Percentiles rank a stretch among this genome's conserved stretches.
Evolutionary conservation across 192 early-diverging fungal genomes (phyloP).

Genomic region (Diversispora eburnea): DNA sequence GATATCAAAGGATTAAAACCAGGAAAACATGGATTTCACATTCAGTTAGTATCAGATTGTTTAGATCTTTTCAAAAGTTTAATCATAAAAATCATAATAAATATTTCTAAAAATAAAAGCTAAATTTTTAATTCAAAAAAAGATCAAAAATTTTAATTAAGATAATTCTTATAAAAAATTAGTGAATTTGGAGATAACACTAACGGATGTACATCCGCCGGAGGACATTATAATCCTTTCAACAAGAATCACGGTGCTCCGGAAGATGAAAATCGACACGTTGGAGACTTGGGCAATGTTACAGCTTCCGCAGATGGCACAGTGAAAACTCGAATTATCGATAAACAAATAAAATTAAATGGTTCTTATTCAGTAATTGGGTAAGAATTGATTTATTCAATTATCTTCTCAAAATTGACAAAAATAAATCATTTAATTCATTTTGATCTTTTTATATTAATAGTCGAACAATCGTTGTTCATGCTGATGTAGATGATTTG

Average conservation of each 20-base stretch:
- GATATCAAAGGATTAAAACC: conserved; percentile 59
- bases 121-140: no score
- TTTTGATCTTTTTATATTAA: neutral
- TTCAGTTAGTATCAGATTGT: conserved; percentile 52
- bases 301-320: conserved; percentile 52
- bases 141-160: no score
- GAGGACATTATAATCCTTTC: conserved; percentile 83
- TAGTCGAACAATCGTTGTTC: conserved; percentile 79
- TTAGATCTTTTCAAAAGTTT: neutral
- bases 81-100: no score
- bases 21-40: conserved; percentile 85
- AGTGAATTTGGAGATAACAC: conserved; percentile 78
- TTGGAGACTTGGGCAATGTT: conserved; percentile 90
- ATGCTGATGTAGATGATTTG: conserved; percentile 83
- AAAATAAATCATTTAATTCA: neutral
- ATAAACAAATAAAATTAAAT: conserved; percentile 69
- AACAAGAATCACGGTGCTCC: conserved; percentile 79
- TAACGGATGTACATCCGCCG: conserved; percentile 80
- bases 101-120: no score
- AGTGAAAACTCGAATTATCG: conserved; percentile 51
- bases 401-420: neutral
- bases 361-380: conserved; percentile 76
- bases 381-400: conserved; percentile 33
- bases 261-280: conserved; percentile 64
- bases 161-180: neutral